Base-by-base conservation (phyloP, 225 moss, liverwort and hornwort species). In the Bryoerythrophyllum caledonicum region DNA sequence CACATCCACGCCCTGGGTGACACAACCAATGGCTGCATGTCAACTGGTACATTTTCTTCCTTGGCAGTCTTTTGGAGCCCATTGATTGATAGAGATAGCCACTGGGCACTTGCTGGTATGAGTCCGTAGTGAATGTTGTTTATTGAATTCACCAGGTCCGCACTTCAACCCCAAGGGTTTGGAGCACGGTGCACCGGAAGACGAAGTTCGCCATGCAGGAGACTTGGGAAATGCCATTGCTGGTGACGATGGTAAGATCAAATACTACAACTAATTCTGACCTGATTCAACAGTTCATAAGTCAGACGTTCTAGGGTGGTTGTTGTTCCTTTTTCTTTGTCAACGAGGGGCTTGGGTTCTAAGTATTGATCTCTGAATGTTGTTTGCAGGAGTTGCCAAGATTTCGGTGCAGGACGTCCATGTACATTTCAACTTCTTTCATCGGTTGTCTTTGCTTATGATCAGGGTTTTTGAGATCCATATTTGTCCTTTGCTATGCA, bases 1-100 rank as follows among this genome's bases (percentile, higher is more conserved):
- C 94, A 94, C 62, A 61, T 94, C 75, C 92, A 92, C 81, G 83
- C 87, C 5, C 52, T 90, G 32, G 92, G 92, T 62, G 88, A 90
- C 69, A 88, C 87, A 53, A 88, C 92, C 70, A 92, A 92, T 79
- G 92, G 92, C 63, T 92, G 92, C 78, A 6, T 81, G 70, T 92
- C 92, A 32, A 86, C 92, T 67, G 92, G 89, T 89, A 70, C 9
- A 67, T 25, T 10, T 40, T 17, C 43, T 73, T 19, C 9, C 19
- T 65, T 21, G 37, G 15, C 60, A 57, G 49, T 7, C 24, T 12
- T 49, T 55, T 37, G 51, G 54, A 17, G 53, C 23, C 26, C 10
- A 10, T 58, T 41, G 40, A 63, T 68, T n/a, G n/a, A 21, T 57
- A 21, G 11, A 3, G 14, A 14, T 41, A 64, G 20, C 49, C 21